phyloP scores from a whole-genome alignment of 179 eudicot genomes.

The Silene coronaria region DNA sequence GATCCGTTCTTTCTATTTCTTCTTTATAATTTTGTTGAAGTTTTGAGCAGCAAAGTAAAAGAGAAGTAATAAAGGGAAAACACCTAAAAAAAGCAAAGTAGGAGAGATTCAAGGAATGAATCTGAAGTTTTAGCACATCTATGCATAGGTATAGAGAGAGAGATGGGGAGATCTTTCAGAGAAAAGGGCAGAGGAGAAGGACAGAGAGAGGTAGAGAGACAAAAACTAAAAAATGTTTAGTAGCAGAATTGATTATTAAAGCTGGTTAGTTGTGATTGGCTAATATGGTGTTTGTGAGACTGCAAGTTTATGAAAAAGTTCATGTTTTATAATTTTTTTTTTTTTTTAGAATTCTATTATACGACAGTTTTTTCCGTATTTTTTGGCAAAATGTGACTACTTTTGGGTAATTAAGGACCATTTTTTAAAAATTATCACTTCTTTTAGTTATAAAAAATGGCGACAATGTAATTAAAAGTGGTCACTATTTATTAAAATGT shows the following conservation, averaged over 20 bases:
- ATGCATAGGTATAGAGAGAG: slow-evolving; percentile 29
- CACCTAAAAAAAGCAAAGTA: slow-evolving; percentile 28
- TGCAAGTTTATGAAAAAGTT: slow-evolving; percentile 31
- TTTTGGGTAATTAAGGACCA: too few relatives aligned
- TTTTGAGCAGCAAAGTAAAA: slow-evolving; percentile 22
- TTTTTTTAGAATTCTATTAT: too few relatives aligned
- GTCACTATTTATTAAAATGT: too few relatives aligned
- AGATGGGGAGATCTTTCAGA: slow-evolving; percentile 13
- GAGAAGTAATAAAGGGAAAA: slow-evolving; percentile 15
- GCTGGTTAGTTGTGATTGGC: slow-evolving; percentile 37
- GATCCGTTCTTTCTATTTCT: slow-evolving; percentile 28
- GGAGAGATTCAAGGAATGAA: slow-evolving; percentile 42
- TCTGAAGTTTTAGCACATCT: slow-evolving; percentile 34
- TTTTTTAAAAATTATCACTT: too few relatives aligned
- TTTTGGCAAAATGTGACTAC: too few relatives aligned
- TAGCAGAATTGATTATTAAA: slow-evolving; percentile 18
- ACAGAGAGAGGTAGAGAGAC: slow-evolving; percentile 22
- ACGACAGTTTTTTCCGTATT: too few relatives aligned
- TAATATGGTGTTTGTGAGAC: slow-evolving; percentile 34
- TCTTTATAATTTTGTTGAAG: slow-evolving; percentile 26
- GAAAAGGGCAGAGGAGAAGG: slow-evolving; percentile 14
- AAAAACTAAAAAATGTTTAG: neutral
- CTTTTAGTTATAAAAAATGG: too few relatives aligned
- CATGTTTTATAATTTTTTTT: slow-evolving; percentile 18
- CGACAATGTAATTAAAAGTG: too few relatives aligned